These are phyloP conservation scores for Zea luxurians DNA, from an alignment of 176 grass and related monocot species.

Conservation along the genomic window DNA sequence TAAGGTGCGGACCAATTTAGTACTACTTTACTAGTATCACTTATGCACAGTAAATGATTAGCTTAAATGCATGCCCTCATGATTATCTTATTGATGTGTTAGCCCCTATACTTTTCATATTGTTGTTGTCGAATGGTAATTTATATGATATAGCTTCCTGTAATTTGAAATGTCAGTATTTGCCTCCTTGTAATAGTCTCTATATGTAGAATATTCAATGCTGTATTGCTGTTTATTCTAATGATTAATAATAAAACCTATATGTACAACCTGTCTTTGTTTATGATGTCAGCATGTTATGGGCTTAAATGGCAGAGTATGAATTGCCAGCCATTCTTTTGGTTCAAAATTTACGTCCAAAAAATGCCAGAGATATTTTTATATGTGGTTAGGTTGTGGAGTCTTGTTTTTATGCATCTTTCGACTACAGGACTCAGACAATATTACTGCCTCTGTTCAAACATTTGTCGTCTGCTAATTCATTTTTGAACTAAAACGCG, in stretches of 20 bases:
- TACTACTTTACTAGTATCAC: background rate
- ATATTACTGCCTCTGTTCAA: no score
- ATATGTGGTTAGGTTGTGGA: background rate
- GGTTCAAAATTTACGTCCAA: background rate
- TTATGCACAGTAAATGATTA: background rate
- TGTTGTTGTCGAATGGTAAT: background rate
- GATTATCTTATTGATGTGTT: background rate
- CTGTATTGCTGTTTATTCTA: background rate
- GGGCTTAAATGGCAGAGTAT: background rate
- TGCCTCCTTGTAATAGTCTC: background rate
- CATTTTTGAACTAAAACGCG: no score
- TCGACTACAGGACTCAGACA: background rate
- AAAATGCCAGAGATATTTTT: background rate
- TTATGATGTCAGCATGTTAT: background rate
- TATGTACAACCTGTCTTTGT: background rate
- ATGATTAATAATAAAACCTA: background rate
- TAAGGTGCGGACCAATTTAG: slow-evolving; percentile 37
- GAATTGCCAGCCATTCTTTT: background rate
- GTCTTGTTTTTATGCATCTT: background rate
- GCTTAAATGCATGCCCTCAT: background rate
- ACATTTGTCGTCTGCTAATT: no score
- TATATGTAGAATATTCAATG: background rate
- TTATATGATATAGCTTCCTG: background rate
- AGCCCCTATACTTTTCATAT: background rate
- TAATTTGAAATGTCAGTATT: background rate